Evolutionary conservation across 768 basidiomycete species (phyloP), one percentile per base, ranked within the genome.

Genomic region (Guyanaporus albipodus): DNA sequence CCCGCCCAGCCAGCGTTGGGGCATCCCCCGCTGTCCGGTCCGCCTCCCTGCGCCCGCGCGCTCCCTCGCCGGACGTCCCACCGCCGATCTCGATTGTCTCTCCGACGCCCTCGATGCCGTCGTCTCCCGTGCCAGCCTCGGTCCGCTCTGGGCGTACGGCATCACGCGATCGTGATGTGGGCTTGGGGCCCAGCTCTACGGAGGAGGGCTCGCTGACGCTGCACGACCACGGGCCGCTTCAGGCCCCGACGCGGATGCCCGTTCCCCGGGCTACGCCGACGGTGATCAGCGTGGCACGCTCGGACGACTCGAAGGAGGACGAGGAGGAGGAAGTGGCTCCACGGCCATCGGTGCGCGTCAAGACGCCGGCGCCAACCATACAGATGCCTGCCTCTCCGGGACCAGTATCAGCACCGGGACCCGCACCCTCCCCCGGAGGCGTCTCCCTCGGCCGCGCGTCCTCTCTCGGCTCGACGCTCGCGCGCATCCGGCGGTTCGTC

Each of bases 401-500:
- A n/a, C n/a, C n/a, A n/a, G n/a, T n/a, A n/a, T n/a, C n/a, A n/a
- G n/a, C n/a, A n/a, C n/a, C n/a, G n/a, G n/a, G n/a, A n/a, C n/a
- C n/a, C n/a, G n/a, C n/a, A n/a, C n/a, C n/a, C n/a, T n/a, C n/a
- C n/a, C n/a, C n/a, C n/a, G n/a, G n/a, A n/a, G n/a, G n/a, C n/a
- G n/a, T n/a, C n/a, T n/a, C n/a, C n/a, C n/a, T n/a, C n/a, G n/a
- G n/a, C n/a, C n/a, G n/a, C n/a, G n/a, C n/a, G n/a, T n/a, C n/a
- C n/a, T 45, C 52, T 2, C 43, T 39, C 21, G 24, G 46, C 21
- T 63, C 64, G 9, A n/a, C 72, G 62, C 17, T 73, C 19, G 47
- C 62, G 5, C 71, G 71, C 4, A 7, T 75, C 17, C 59, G 63
- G 6, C 58, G 65, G 12, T 68, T 77, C 40, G 38, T 72, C 8